Evolutionary conservation across 1,284 basidiomycete genomes (phyloP).

Genomic region (Vanrija pseudolonga): DNA sequence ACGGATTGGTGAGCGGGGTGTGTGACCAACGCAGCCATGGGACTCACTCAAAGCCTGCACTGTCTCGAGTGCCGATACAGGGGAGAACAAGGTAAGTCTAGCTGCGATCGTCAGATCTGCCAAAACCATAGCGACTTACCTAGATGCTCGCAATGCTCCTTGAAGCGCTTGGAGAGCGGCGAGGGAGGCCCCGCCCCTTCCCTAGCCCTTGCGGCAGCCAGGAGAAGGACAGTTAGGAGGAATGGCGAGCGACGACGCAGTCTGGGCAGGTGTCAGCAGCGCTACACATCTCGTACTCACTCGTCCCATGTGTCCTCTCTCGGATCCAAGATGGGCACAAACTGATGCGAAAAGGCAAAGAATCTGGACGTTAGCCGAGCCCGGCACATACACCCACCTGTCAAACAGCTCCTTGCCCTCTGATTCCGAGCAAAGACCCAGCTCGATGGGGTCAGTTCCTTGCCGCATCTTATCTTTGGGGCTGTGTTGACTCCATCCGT

Average conservation of each 20-base stretch:
- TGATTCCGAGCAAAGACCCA: slow-evolving; percentile 17
- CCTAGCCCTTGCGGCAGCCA: slow-evolving; percentile 9
- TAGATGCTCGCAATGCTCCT: slow-evolving; percentile 27
- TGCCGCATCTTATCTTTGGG: no score
- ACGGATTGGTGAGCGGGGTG: neutral
- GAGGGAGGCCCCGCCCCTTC: slow-evolving; percentile 7
- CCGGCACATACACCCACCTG: slow-evolving; percentile 8
- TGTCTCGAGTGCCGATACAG: slow-evolving; percentile 26
- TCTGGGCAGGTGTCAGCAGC: slow-evolving; percentile 6
- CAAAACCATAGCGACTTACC: neutral
- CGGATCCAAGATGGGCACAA: slow-evolving; percentile 29
- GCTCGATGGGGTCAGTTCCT: slow-evolving; percentile 16
- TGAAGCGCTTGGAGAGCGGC: slow-evolving; percentile 8
- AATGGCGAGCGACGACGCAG: slow-evolving; percentile 27
- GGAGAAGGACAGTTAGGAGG: slow-evolving; percentile 24
- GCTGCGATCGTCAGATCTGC: no score
- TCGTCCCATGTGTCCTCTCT: slow-evolving; percentile 27
- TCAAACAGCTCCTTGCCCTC: slow-evolving; percentile 21
- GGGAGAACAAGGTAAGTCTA: slow-evolving; percentile 27
- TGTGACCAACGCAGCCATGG: no score
- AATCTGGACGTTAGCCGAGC: slow-evolving; percentile 14
- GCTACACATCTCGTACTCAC: slow-evolving; percentile 14
- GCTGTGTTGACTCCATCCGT: neutral
- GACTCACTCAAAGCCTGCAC: slow-evolving; percentile 26
- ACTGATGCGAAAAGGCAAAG: slow-evolving; percentile 24